These are phyloP conservation scores for Simmondsia chinensis DNA, from an alignment of 148 eudicot genomes.

Conservation along the genomic window DNA sequence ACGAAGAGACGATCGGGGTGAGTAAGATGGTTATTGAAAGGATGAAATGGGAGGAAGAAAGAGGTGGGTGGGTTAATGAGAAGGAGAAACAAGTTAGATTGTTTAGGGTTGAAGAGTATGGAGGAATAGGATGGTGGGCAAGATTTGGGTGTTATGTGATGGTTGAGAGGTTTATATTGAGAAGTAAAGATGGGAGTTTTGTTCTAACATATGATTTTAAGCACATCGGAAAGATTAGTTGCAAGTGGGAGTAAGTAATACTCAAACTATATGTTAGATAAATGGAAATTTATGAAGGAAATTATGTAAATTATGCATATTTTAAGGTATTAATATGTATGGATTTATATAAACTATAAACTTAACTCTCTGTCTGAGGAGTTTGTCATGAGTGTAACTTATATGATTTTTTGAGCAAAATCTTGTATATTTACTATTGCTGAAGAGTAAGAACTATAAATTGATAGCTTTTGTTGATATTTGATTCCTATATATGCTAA, in stretches of 20 bases:
- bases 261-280: too few species aligned
- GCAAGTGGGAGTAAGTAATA: conserved; percentile 36
- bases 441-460: too few species aligned
- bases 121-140: conserved; percentile 15
- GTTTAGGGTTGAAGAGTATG: conserved; percentile 16
- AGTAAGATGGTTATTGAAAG: conserved; percentile 17
- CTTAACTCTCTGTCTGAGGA: too few species aligned
- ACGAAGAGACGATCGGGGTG: conserved; percentile 17
- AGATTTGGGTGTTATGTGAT: conserved; percentile 39
- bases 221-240: conserved; percentile 22
- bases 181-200: conserved; percentile 37
- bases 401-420: too few species aligned
- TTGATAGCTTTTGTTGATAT: too few species aligned
- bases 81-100: conserved; percentile 23
- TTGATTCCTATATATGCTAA: too few species aligned
- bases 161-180: conserved; percentile 38
- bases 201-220: conserved; percentile 32
- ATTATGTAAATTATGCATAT: too few species aligned
- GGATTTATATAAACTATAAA: too few species aligned
- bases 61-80: conserved; percentile 28
- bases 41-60: conserved; percentile 31
- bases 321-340: too few species aligned
- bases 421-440: too few species aligned
- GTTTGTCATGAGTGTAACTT: too few species aligned
- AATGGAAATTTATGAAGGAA: too few species aligned